phyloP scores from a whole-genome alignment of 192 early-diverging fungal species.

The Helicostylum pulchrum region DNA sequence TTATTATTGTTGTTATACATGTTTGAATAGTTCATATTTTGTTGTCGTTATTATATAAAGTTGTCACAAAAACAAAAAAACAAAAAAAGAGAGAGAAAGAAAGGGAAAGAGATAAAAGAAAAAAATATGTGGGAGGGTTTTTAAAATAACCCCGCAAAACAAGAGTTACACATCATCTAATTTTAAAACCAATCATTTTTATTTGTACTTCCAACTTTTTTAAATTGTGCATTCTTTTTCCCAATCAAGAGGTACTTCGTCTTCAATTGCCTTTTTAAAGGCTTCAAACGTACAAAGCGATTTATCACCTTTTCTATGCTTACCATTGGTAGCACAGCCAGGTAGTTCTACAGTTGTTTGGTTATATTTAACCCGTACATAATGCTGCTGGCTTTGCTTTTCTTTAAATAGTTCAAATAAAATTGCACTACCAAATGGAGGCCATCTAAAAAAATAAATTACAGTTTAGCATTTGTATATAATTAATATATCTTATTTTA shows the following conservation, averaged over 20 bases:
- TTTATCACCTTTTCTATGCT: constrained; percentile 32
- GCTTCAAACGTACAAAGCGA: constrained; percentile 39
- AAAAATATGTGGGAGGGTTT: neutral
- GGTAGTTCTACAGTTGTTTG: constrained; percentile 31
- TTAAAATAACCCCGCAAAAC: neutral
- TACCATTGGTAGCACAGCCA: constrained; percentile 24
- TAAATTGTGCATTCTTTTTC: constrained; percentile 32
- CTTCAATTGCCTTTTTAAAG: constrained; percentile 31
- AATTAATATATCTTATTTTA: neutral
- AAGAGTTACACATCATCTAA: constrained; percentile 4
- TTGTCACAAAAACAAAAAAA: constrained; percentile 1
- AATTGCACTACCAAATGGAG: constrained; percentile 37
- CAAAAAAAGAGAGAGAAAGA: constrained; percentile 1
- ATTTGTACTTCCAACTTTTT: neutral
- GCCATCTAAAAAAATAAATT: constrained; percentile 30
- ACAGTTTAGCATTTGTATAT: neutral
- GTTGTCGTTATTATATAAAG: neutral
- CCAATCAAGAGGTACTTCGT: constrained; percentile 36
- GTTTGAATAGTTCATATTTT: neutral
- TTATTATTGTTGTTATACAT: neutral
- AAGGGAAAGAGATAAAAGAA: neutral
- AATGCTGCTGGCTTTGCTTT: constrained; percentile 27
- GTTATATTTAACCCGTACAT: constrained; percentile 37
- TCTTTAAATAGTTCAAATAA: constrained; percentile 41
- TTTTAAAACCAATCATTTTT: neutral